A percentile compares a stretch with the other conserved stretches of the same genome.
Conservation (phyloP, 192 early-diverging fungal genomes). For the Martensiomyces pterosporus region DNA sequence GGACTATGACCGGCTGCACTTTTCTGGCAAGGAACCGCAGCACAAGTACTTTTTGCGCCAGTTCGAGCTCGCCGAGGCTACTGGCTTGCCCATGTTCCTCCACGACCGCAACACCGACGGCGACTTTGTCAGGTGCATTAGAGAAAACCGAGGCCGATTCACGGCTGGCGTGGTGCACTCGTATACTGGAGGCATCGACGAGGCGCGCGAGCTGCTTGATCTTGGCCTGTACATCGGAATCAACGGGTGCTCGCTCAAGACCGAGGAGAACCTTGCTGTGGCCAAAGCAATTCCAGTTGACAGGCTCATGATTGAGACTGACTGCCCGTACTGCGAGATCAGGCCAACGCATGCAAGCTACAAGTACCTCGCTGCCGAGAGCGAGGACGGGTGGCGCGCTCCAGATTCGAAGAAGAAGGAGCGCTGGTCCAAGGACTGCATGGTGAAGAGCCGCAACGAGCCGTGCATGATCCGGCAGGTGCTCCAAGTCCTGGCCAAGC, state of each 20-base stretch:
- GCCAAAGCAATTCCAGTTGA: constrained; percentile 71
- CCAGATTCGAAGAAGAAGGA: constrained; percentile 71
- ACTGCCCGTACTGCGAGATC: constrained; percentile 92
- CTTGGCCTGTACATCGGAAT: constrained; percentile 88
- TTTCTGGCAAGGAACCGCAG: constrained; percentile 74
- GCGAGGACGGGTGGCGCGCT: constrained; percentile 13
- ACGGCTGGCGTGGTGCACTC: constrained; percentile 83
- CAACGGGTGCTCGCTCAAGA: constrained; percentile 94
- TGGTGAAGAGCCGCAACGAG: constrained; percentile 84
- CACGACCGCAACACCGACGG: constrained; percentile 81
- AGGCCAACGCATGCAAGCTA: constrained; percentile 79
- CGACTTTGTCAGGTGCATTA: constrained; percentile 69
- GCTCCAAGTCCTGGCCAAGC: constrained; percentile 59
- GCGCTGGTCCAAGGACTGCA: constrained; percentile 44
- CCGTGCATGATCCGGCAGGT: constrained; percentile 77
- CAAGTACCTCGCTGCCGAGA: constrained; percentile 48
- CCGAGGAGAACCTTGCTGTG: constrained; percentile 75
- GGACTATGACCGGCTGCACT: constrained; percentile 91
- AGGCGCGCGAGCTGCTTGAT: constrained; percentile 57
- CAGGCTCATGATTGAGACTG: constrained; percentile 87
- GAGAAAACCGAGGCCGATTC: constrained; percentile 58
- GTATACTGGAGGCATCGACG: constrained; percentile 72
- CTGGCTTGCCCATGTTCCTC: constrained; percentile 85
- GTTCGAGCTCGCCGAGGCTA: constrained; percentile 69
- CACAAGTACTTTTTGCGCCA: constrained; percentile 75